These are phyloP conservation scores for Kazachstania africana DNA, from an alignment of 805 yeast genomes.

Conservation along the genomic window DNA sequence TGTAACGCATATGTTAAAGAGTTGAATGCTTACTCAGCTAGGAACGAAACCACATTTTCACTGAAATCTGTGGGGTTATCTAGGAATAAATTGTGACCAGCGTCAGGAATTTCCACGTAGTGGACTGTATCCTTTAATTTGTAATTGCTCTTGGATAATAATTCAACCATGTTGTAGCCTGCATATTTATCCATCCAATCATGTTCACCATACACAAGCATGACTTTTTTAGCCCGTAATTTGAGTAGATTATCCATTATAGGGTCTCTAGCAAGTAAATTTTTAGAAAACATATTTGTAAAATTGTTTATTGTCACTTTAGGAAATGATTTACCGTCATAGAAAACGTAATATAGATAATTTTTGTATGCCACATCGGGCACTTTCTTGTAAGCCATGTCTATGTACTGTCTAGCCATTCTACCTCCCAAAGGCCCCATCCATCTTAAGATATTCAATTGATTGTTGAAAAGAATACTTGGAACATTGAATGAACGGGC, in stretches of 20 bases:
- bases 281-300: slow-evolving; percentile 20
- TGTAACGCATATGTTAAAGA: too few species aligned
- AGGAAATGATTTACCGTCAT: slow-evolving; percentile 8
- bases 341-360: slow-evolving; percentile 14
- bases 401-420: slow-evolving; percentile 25
- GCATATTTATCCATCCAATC: slow-evolving; percentile 65
- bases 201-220: slow-evolving; percentile 48
- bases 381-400: slow-evolving; percentile 20
- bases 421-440: slow-evolving; percentile 33
- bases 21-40: too few species aligned
- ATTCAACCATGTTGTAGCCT: slow-evolving; percentile 26
- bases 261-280: slow-evolving; percentile 51
- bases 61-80: slow-evolving; percentile 49
- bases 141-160: slow-evolving; percentile 6
- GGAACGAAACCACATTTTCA: background rate
- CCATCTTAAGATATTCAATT: slow-evolving; percentile 38
- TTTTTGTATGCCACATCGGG: slow-evolving; percentile 18
- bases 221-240: slow-evolving; percentile 27
- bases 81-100: slow-evolving; percentile 70
- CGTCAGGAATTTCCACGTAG: slow-evolving; percentile 27
- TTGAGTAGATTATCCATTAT: slow-evolving; percentile 42
- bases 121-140: slow-evolving; percentile 3
- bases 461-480: slow-evolving; percentile 21
- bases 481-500: slow-evolving; percentile 24
- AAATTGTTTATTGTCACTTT: slow-evolving; percentile 16